These are phyloP conservation scores for Acrocalymma vagum DNA, from an alignment of 2,329 filamentous ascomycete genomes.

Conservation along the genomic window DNA sequence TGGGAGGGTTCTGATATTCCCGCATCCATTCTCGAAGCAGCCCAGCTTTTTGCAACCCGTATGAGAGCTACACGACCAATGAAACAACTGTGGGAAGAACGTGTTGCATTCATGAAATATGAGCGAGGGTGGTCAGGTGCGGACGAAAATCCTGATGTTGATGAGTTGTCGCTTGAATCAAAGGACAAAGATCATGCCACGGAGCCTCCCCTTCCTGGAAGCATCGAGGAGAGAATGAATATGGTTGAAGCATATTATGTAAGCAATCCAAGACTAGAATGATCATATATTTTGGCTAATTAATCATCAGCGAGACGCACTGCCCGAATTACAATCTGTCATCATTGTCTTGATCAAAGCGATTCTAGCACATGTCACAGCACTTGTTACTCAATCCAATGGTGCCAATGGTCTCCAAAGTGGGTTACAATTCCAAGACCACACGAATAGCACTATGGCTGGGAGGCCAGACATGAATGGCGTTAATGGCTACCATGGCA, in stretches of 20 bases:
- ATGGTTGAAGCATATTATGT: slow-evolving; percentile 88
- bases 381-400: slow-evolving; percentile 71
- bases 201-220: slow-evolving; percentile 53
- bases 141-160: slow-evolving; percentile 56
- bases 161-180: slow-evolving; percentile 48
- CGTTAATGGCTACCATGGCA: slow-evolving; percentile 35
- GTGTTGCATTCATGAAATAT: slow-evolving; percentile 89
- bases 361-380: slow-evolving; percentile 85
- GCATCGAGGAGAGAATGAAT: slow-evolving; percentile 70
- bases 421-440: slow-evolving; percentile 52
- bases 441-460: slow-evolving; percentile 48
- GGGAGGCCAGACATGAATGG: slow-evolving; percentile 42
- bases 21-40: slow-evolving; percentile 92
- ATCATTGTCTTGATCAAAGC: slow-evolving; percentile 93
- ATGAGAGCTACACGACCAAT: slow-evolving; percentile 93
- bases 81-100: slow-evolving; percentile 92
- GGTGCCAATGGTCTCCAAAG: slow-evolving; percentile 60
- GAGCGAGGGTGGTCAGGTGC: slow-evolving; percentile 84
- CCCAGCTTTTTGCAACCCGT: slow-evolving; percentile 86
- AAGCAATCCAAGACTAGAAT: slow-evolving; percentile 49
- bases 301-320: slow-evolving; percentile 70
- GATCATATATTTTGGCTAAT: slow-evolving; percentile 15
- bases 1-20: slow-evolving; percentile 97
- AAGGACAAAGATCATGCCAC: slow-evolving; percentile 42
- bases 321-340: slow-evolving; percentile 90